Evolutionary conservation across 352 stramenopile species (phyloP).

Genomic region (Phytopythium sindhum): DNA sequence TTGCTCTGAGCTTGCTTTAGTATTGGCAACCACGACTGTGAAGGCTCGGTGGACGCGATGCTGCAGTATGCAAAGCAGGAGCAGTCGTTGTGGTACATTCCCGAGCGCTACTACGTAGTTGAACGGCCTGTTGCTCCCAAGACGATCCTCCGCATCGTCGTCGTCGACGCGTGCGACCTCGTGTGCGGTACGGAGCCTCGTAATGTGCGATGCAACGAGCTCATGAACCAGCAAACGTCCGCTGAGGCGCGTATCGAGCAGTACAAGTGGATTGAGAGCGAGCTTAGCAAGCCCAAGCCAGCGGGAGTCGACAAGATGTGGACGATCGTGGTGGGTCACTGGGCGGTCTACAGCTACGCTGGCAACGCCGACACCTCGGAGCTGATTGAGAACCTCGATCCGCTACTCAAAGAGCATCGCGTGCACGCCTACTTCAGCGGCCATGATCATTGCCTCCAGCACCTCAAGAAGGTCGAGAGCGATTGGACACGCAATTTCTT

Average conservation of each 20-base stretch:
- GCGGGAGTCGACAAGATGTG: constrained; percentile 76
- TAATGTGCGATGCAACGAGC: constrained; percentile 68
- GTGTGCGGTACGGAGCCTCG: constrained; percentile 79
- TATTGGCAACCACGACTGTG: constrained; percentile 87
- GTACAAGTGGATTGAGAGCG: constrained; percentile 77
- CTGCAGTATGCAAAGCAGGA: constrained; percentile 70
- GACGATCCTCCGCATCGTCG: constrained; percentile 76
- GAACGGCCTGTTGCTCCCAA: constrained; percentile 75
- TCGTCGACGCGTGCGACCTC: constrained; percentile 79
- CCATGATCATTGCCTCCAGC: constrained; percentile 84
- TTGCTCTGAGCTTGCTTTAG: constrained; percentile 17
- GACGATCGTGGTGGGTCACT: constrained; percentile 83
- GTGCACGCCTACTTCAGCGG: constrained; percentile 88
- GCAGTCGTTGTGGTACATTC: constrained; percentile 77
- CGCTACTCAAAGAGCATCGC: constrained; percentile 74
- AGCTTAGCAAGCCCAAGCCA: constrained; percentile 53
- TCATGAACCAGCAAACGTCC: constrained; percentile 80
- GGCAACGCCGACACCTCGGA: constrained; percentile 78
- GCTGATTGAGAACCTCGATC: constrained; percentile 68
- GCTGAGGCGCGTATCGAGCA: constrained; percentile 49
- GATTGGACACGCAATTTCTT: constrained; percentile 70
- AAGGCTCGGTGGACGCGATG: constrained; percentile 80
- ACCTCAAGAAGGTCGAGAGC: constrained; percentile 50
- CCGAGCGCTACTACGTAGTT: constrained; percentile 73
- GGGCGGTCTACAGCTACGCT: constrained; percentile 82